A percentile compares a stretch with the other conserved stretches of the same genome.
Conservation (phyloP, 2,329 filamentous ascomycete species). For the Aspergillus bombycis region DNA sequence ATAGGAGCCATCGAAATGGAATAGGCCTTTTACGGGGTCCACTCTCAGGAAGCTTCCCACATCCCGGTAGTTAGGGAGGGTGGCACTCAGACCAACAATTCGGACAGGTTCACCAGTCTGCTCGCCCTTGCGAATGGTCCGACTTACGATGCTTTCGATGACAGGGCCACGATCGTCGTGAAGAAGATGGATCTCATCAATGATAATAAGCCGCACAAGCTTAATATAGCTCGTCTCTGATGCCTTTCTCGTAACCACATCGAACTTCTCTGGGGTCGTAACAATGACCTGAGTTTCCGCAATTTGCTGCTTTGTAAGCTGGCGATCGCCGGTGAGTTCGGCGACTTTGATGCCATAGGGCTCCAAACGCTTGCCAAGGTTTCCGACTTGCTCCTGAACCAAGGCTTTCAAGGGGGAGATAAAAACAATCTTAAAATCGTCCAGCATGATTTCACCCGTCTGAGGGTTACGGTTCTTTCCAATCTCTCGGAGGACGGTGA, state of each 20-base stretch:
- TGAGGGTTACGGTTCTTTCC: slow-evolving; percentile 88
- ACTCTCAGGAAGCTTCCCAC: slow-evolving; percentile 94
- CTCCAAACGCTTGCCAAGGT: slow-evolving; percentile 89
- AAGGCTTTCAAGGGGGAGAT: slow-evolving; percentile 94
- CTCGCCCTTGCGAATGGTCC: slow-evolving; percentile 89
- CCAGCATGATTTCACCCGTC: slow-evolving; percentile 92
- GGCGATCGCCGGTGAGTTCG: slow-evolving; percentile 96
- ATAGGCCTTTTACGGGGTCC: slow-evolving; percentile 80
- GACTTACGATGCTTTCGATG: slow-evolving; percentile 92
- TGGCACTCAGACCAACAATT: slow-evolving; percentile 89
- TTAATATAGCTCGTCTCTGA: slow-evolving; percentile 97
- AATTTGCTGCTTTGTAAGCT: slow-evolving; percentile 98
- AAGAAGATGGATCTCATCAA: slow-evolving; percentile 96
- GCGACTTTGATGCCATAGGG: slow-evolving; percentile 89
- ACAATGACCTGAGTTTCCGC: slow-evolving; percentile 97
- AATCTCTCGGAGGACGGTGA: slow-evolving; percentile 93
- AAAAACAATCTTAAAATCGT: slow-evolving; percentile 98
- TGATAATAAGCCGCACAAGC: slow-evolving; percentile 92
- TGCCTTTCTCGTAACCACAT: slow-evolving; percentile 97
- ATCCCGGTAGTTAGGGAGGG: slow-evolving; percentile 93
- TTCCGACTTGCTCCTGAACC: slow-evolving; percentile 97
- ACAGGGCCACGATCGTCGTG: slow-evolving; percentile 98
- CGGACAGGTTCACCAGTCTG: slow-evolving; percentile 93
- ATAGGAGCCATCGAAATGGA: slow-evolving; percentile 95
- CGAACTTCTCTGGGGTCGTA: slow-evolving; percentile 98